A percentile compares a stretch with the other conserved stretches of the same genome.
Conservation (phyloP, 208 protist species). For the Crithidia acanthocephali region DNA sequence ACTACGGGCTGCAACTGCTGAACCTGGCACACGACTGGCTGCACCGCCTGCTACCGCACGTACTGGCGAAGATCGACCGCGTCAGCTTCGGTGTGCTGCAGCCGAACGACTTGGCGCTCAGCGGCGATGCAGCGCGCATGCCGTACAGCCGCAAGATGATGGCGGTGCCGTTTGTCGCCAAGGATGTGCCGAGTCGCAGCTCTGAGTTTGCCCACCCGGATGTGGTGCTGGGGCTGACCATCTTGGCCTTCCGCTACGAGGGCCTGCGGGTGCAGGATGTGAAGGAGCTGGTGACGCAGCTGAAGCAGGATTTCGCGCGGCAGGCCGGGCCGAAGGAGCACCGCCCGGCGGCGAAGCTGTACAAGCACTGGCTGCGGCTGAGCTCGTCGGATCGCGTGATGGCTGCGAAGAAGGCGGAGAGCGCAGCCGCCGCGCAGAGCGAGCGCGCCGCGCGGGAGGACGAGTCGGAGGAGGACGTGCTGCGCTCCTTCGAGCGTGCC, state of each 20-base stretch:
- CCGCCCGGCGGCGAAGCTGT: slow-evolving; percentile 81
- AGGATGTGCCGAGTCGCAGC: slow-evolving; percentile 94
- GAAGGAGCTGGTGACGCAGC: slow-evolving; percentile 70
- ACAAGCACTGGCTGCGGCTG: slow-evolving; percentile 79
- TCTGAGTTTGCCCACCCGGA: slow-evolving; percentile 96
- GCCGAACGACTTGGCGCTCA: slow-evolving; percentile 64
- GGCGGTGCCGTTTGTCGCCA: slow-evolving; percentile 96
- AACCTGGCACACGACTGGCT: slow-evolving; percentile 93
- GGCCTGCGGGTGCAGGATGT: slow-evolving; percentile 88
- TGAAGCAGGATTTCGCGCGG: slow-evolving; percentile 86
- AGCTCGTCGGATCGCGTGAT: slow-evolving; percentile 37
- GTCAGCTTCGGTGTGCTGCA: slow-evolving; percentile 94
- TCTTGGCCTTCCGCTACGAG: slow-evolving; percentile 94
- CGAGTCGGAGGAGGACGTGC: slow-evolving; percentile 28
- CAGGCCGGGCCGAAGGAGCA: slow-evolving; percentile 90
- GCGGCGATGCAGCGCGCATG: slow-evolving; percentile 46
- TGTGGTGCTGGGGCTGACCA: slow-evolving; percentile 93
- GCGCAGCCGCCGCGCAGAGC: slow-evolving; percentile 1
- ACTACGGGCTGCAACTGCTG: slow-evolving; percentile 80
- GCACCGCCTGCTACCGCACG: slow-evolving; percentile 90
- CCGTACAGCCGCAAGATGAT: slow-evolving; percentile 84
- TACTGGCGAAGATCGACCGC: slow-evolving; percentile 94
- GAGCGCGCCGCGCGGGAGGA: neutral
- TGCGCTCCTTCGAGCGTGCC: slow-evolving; percentile 43
- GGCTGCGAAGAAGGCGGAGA: slow-evolving; percentile 19